Conservation (phyloP, 2,329 filamentous ascomycete species). For the Ceratocystis lukuohia region DNA sequence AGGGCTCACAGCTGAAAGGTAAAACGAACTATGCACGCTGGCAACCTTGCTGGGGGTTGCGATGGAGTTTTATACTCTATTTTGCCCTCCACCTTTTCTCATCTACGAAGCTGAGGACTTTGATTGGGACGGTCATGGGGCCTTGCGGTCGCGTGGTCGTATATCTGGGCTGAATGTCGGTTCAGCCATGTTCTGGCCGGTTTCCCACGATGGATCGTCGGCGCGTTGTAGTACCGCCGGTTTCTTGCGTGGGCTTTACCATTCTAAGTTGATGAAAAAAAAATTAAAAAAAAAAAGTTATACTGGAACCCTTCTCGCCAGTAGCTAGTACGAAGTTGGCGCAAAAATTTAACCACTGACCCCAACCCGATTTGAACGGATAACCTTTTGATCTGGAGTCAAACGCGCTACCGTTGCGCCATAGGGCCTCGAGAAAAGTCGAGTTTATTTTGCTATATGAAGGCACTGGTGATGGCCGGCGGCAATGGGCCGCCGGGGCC, state of each 20-base stretch:
- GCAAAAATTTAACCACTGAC: neutral
- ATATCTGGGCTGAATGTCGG: too few relatives aligned
- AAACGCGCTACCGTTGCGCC: constrained; percentile 19
- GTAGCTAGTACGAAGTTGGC: neutral
- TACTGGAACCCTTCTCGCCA: neutral
- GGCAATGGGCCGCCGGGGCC: too few relatives aligned
- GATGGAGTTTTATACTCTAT: too few relatives aligned
- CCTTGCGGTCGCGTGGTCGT: too few relatives aligned
- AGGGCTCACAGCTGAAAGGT: neutral
- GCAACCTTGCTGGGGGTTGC: too few relatives aligned
- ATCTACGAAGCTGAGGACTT: too few relatives aligned
- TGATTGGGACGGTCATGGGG: too few relatives aligned
- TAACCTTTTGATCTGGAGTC: constrained; percentile 19
- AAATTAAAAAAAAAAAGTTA: neutral
- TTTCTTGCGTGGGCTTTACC: too few relatives aligned
- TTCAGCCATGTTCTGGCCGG: too few relatives aligned
- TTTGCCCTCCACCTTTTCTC: too few relatives aligned
- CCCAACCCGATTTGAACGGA: constrained; percentile 19
- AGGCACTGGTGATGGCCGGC: neutral
- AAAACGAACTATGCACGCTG: neutral
- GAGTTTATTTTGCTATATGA: neutral
- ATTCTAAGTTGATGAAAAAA: neutral
- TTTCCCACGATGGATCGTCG: too few relatives aligned
- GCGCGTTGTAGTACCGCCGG: too few relatives aligned
- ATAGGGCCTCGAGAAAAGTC: neutral